Evolutionary conservation across 1,284 basidiomycete species (phyloP).

Genomic region (Abortiporus biennis): DNA sequence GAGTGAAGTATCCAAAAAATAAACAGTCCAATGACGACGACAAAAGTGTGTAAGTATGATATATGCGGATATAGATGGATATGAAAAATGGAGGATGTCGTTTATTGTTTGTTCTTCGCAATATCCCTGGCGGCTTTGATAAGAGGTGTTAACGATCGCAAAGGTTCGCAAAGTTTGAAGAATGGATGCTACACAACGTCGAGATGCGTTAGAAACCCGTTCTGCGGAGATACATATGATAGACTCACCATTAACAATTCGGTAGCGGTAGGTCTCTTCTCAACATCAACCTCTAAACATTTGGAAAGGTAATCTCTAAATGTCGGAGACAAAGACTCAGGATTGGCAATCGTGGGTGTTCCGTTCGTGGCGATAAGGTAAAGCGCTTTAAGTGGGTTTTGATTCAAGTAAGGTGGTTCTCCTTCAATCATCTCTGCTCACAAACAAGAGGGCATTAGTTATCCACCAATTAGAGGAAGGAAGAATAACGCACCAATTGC

Average conservation of each 20-base stretch:
- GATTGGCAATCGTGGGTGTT: constrained; percentile 95
- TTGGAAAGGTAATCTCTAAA: constrained; percentile 90
- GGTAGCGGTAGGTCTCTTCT: constrained; percentile 86
- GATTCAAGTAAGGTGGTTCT: constrained; percentile 96
- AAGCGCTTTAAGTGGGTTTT: constrained; percentile 92
- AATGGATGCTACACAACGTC: constrained; percentile 65
- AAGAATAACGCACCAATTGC: constrained; percentile 70
- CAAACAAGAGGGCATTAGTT: not conserved
- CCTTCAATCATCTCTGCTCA: constrained; percentile 97
- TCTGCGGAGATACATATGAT: not conserved
- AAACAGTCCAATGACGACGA: no score
- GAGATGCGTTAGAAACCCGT: not conserved
- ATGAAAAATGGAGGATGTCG: no score
- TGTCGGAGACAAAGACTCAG: constrained; percentile 81
- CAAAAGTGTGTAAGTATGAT: no score
- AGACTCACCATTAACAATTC: constrained; percentile 70
- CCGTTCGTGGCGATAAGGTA: constrained; percentile 98
- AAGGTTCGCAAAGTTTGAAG: constrained; percentile 82
- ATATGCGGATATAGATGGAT: no score
- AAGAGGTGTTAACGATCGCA: constrained; percentile 82
- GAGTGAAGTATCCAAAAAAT: no score
- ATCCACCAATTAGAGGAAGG: not conserved
- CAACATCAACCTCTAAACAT: constrained; percentile 92
- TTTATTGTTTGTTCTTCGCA: constrained; percentile 64
- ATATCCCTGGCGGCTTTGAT: constrained; percentile 93